Conservation (phyloP, 2,329 filamentous ascomycete species). For the Bipolaris oryzae region DNA sequence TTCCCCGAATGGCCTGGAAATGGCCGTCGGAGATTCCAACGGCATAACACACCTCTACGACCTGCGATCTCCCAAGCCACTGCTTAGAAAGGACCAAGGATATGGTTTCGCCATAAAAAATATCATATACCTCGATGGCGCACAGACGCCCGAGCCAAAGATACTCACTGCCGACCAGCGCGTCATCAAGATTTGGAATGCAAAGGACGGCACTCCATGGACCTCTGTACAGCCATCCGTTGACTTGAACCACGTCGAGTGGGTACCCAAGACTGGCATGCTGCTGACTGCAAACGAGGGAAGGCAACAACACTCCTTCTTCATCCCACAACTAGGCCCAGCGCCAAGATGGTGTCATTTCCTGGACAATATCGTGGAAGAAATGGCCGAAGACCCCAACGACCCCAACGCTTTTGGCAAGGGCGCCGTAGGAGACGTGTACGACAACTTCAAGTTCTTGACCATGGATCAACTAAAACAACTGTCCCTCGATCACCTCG, state of each 20-base stretch:
- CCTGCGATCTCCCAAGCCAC: constrained; percentile 81
- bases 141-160: constrained; percentile 72
- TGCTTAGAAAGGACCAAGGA: constrained; percentile 92
- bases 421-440: constrained; percentile 75
- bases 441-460: constrained; percentile 99
- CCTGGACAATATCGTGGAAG: constrained; percentile 95
- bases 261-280: constrained; percentile 93
- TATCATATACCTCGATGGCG: constrained; percentile 70
- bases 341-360: constrained; percentile 96
- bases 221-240: constrained; percentile 94
- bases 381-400: constrained; percentile 86
- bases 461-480: constrained; percentile 83
- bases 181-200: constrained; percentile 97
- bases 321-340: constrained; percentile 90
- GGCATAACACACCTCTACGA: constrained; percentile 92
- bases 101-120: constrained; percentile 93
- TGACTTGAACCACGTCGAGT: constrained; percentile 92
- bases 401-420: constrained; percentile 63
- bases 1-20: constrained; percentile 78
- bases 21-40: constrained; percentile 85
- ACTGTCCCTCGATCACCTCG: constrained; percentile 83
- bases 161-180: constrained; percentile 91
- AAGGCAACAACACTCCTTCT: constrained; percentile 91
- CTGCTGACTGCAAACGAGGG: constrained; percentile 96
- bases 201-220: constrained; percentile 82